These are phyloP conservation scores for Herpotrichia juniperi DNA, from an alignment of 2,329 filamentous ascomycete species.

Conservation along the genomic window DNA sequence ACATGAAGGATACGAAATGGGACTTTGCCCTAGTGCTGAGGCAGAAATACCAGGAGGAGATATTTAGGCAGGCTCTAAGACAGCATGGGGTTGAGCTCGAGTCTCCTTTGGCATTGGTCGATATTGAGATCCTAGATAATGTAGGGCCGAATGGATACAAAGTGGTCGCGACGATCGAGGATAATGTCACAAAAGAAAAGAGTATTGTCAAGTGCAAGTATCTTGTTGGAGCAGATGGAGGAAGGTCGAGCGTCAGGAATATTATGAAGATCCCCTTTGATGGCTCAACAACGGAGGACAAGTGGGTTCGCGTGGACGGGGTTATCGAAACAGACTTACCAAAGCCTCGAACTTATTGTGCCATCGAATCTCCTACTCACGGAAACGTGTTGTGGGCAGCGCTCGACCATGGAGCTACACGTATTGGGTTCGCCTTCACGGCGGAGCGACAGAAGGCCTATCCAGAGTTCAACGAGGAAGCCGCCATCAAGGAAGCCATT, in stretches of 20 bases:
- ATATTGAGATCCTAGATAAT: conserved; percentile 47
- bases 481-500: conserved; percentile 47
- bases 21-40: conserved; percentile 61
- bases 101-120: conserved; percentile 45
- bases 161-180: conserved; percentile 32
- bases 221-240: conserved; percentile 60
- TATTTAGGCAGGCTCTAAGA: conserved; percentile 53
- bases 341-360: conserved; percentile 53
- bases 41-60: conserved; percentile 62
- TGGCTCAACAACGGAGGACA: conserved; percentile 56
- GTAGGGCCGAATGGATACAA: conserved; percentile 28
- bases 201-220: conserved; percentile 51
- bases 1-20: conserved; percentile 59
- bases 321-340: conserved; percentile 57
- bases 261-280: conserved; percentile 57
- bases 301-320: conserved; percentile 62
- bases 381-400: conserved; percentile 63
- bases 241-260: conserved; percentile 55
- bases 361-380: conserved; percentile 59
- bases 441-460: conserved; percentile 47
- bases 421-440: conserved; percentile 61
- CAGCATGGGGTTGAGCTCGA: conserved; percentile 46
- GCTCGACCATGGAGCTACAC: conserved; percentile 59
- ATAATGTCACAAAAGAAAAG: conserved; percentile 31
- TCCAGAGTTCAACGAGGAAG: conserved; percentile 41